Conservation (phyloP, 2,329 filamentous ascomycete genomes). For the Plenodomus biglobosus region DNA sequence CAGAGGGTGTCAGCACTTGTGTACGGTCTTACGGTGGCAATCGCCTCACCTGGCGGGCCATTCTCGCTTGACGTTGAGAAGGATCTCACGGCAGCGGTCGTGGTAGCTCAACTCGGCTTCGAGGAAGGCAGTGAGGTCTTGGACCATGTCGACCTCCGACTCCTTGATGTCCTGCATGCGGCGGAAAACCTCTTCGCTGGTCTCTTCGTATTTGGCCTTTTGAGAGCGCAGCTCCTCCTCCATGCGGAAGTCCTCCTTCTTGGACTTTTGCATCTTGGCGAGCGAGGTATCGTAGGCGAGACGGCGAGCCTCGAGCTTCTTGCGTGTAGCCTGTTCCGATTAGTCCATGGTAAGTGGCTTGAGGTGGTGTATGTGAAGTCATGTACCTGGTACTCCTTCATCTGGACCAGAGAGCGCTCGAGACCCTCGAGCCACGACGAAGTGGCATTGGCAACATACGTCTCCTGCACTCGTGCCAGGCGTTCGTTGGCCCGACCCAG, state of each 20-base stretch:
- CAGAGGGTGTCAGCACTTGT: constrained; percentile 16
- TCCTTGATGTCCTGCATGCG: constrained; percentile 98
- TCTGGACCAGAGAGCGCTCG: constrained; percentile 84
- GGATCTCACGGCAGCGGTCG: constrained; percentile 83
- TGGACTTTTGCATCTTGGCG: constrained; percentile 87
- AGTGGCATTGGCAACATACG: constrained; percentile 75
- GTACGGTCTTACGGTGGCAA: constrained; percentile 2
- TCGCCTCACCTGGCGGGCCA: constrained; percentile 64
- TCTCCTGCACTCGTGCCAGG: constrained; percentile 81
- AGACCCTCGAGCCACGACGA: constrained; percentile 88
- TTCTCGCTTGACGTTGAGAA: constrained; percentile 68
- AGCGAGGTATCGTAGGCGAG: constrained; percentile 89
- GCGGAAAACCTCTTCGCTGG: constrained; percentile 84
- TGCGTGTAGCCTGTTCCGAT: constrained; percentile 66
- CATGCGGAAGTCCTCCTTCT: constrained; percentile 88
- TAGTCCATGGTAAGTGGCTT: constrained; percentile 10
- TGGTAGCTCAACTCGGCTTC: constrained; percentile 90
- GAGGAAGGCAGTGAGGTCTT: constrained; percentile 77
- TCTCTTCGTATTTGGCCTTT: constrained; percentile 95
- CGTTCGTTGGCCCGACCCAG: constrained; percentile 87
- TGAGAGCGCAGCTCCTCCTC: constrained; percentile 90
- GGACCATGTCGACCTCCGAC: constrained; percentile 78
- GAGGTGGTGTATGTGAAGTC: constrained; percentile 4
- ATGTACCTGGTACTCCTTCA: constrained; percentile 93
- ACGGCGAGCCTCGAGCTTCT: constrained; percentile 88